Base-by-base conservation (phyloP, 1,139 yeast species). In the Arxiozyma slooffiae region DNA sequence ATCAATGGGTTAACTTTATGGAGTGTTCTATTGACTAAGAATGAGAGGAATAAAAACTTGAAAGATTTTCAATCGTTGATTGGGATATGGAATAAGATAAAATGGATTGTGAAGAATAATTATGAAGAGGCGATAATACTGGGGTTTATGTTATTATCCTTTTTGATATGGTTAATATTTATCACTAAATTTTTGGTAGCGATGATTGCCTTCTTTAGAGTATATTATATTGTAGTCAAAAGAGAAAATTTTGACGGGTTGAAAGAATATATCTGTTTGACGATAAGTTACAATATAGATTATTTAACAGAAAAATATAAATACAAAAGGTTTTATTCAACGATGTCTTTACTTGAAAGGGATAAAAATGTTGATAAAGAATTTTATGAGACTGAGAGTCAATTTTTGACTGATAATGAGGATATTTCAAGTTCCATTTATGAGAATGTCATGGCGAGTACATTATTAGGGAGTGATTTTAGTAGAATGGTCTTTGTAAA, bases 1-100 rank as follows among this genome's bases (percentile, higher is more conserved):
- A 78, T 88, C 58, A 88, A 88, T 63, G 85, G 89, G 26, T 70
- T 85, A 57, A 86, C 96, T 0, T 67, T 85, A 38, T 74, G 82
- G 61, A 74, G 79, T 3, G 79, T 79, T 20, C 66, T 78, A 46
- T 53, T 63, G 7, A 57, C 66, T 24, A 47, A 46, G 36, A 38
- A 23, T 37, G 38, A 24, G 7, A 63, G 73, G 46, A 61, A 75
- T 20, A 71, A 69, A 52, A 50, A 55, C 42, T 50, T 62, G 44
- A 60, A 54, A 4, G 53, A 58, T 41, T 41, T 61, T 43, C 59
- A 59, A 40, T 50, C 56, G 11, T 53, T 61, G 34, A 75, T 76
- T 53, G 81, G 81, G 7, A 74, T 85, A 1, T 76, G 75, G 47
- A 54, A 67, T 4, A 80, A 85, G 42, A 76, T 88, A 46, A 70